Conservation (phyloP, 1,284 basidiomycete species). For the Entoloma clypeatum region DNA sequence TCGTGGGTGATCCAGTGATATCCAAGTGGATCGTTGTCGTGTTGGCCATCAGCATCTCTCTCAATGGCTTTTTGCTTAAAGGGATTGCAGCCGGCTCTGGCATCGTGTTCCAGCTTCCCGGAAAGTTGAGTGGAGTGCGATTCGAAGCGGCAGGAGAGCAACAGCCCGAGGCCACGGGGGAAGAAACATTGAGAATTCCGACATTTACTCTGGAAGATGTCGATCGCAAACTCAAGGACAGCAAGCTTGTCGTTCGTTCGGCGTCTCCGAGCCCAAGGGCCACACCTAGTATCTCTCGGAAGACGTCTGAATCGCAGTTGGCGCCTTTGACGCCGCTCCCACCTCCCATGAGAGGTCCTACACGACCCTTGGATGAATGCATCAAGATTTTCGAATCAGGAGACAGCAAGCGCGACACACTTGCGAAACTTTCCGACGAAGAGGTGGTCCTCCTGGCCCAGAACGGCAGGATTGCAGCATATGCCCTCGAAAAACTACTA, state of each 20-base stretch:
- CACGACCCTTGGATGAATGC: constrained; percentile 75
- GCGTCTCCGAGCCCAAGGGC: too few relatives aligned
- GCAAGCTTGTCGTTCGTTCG: too few relatives aligned
- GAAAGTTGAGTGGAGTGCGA: constrained; percentile 43
- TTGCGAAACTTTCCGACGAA: constrained; percentile 81
- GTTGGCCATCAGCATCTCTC: constrained; percentile 81
- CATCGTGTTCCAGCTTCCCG: constrained; percentile 22
- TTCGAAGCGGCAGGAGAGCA: constrained; percentile 39
- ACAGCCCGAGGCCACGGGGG: constrained; percentile 21
- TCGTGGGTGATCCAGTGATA: constrained; percentile 93
- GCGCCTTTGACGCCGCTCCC: constrained; percentile 9
- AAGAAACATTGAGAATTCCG: constrained; percentile 13
- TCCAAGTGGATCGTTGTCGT: constrained; percentile 95
- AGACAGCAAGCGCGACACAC: constrained; percentile 46
- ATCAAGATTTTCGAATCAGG: constrained; percentile 86
- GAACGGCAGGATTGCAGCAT: constrained; percentile 90
- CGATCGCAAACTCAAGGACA: constrained; percentile 42
- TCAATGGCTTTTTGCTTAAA: constrained; percentile 95
- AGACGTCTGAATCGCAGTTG: too few relatives aligned
- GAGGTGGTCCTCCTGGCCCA: constrained; percentile 89
- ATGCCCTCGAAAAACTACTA: constrained; percentile 92
- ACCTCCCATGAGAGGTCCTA: constrained; percentile 14
- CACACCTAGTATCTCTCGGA: constrained; percentile 16
- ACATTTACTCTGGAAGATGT: constrained; percentile 49
- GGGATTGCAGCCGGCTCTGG: constrained; percentile 55